Percentiles rank a stretch among this genome's conserved stretches.
These are phyloP conservation scores for Podospora pseudocomata DNA, from an alignment of 495 filamentous ascomycete species.

Conservation along the genomic window DNA sequence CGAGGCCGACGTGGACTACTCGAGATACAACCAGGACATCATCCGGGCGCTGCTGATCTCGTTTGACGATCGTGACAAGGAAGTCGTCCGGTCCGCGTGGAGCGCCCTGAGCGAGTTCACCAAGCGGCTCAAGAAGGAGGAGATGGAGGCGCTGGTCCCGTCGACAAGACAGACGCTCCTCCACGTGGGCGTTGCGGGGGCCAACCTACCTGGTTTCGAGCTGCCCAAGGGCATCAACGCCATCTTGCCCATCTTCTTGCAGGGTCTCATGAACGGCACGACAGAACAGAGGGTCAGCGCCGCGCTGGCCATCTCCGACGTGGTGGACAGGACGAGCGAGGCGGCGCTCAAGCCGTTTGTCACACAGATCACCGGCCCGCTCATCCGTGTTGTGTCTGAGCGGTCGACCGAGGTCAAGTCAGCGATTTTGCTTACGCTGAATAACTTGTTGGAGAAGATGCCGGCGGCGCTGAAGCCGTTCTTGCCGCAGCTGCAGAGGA, in stretches of 20 bases:
- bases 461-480: constrained; percentile 94
- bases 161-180: constrained; percentile 80
- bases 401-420: constrained; percentile 92
- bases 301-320: constrained; percentile 89
- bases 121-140: constrained; percentile 87
- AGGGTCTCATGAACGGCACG: constrained; percentile 94
- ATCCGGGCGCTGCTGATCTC: constrained; percentile 84
- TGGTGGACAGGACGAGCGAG: constrained; percentile 83
- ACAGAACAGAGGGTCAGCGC: constrained; percentile 86
- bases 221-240: constrained; percentile 97
- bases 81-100: constrained; percentile 92
- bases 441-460: constrained; percentile 95
- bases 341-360: constrained; percentile 88
- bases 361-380: constrained; percentile 93
- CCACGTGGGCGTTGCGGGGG: constrained; percentile 83
- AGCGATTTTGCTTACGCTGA: constrained; percentile 89
- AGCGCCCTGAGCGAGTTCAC: constrained; percentile 82
- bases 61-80: constrained; percentile 79
- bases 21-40: constrained; percentile 89
- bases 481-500: constrained; percentile 91
- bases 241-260: constrained; percentile 92
- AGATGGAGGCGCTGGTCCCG: constrained; percentile 91
- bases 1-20: constrained; percentile 77
- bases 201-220: constrained; percentile 81
- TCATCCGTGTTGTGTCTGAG: constrained; percentile 96